Conservation (phyloP, 2,329 filamentous ascomycete species). For the Paecilomyces dactylethromorphus region DNA sequence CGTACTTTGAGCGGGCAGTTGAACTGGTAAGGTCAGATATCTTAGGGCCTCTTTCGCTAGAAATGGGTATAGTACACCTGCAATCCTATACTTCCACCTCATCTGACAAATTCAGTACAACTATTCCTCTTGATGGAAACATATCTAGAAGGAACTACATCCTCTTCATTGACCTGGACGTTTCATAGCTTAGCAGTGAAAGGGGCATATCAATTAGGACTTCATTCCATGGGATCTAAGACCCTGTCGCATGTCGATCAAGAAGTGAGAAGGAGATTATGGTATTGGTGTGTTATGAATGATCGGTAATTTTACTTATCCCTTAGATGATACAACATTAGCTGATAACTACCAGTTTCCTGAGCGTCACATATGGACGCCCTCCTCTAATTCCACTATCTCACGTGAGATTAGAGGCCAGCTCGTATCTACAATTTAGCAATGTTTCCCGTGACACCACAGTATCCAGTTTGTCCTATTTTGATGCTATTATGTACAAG, state of each 20-base stretch:
- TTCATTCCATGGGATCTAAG: not conserved
- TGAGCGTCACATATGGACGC: not conserved
- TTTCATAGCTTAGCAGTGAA: not conserved
- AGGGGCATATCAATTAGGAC: not conserved
- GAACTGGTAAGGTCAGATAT: conserved; percentile 2
- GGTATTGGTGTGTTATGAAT: not conserved
- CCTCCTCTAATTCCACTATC: not conserved
- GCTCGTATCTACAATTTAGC: not conserved
- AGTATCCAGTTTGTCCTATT: not conserved
- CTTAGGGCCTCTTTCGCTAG: conserved; percentile 4
- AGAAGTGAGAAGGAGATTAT: not conserved
- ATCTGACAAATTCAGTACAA: not conserved
- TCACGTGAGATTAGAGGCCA: not conserved
- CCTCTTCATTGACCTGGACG: not conserved
- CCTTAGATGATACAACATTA: not conserved
- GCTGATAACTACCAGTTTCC: not conserved
- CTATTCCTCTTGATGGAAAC: not conserved
- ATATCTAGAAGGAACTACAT: not conserved
- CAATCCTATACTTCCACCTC: not conserved
- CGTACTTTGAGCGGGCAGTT: conserved; percentile 5
- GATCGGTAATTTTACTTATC: not conserved
- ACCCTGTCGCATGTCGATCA: not conserved
- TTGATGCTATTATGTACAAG: not conserved
- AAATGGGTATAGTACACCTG: conserved; percentile 5
- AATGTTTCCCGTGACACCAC: not conserved